Percentiles rank a stretch among this genome's conserved stretches.
These are phyloP conservation scores for Leccinum imitatum DNA, from an alignment of 768 basidiomycete genomes.

Conservation along the genomic window DNA sequence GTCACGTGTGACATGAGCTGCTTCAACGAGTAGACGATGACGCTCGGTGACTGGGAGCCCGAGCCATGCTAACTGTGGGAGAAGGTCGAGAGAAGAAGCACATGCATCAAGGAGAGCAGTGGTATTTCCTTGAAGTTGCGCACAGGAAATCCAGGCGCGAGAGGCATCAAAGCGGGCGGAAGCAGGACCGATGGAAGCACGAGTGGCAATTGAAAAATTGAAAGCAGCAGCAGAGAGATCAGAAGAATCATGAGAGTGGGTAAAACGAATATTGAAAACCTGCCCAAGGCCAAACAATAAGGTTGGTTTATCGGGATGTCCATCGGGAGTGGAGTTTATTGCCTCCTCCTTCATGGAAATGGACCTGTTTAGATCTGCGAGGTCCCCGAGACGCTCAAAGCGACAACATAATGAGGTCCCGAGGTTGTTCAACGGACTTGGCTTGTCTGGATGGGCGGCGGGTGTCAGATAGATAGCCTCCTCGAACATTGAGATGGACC, in stretches of 20 bases:
- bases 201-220: not conserved
- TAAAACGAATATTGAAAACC: not conserved
- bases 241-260: not conserved
- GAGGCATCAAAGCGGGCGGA: not conserved
- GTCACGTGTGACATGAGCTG: not conserved
- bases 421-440: too few relatives aligned
- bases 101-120: not conserved
- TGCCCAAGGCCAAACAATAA: too few relatives aligned
- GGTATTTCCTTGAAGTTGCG: not conserved
- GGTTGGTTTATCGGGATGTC: too few relatives aligned
- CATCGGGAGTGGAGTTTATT: too few relatives aligned
- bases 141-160: not conserved
- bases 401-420: too few relatives aligned
- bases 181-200: not conserved
- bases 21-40: not conserved
- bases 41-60: not conserved
- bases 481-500: too few relatives aligned
- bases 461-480: too few relatives aligned
- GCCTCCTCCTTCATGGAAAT: not conserved
- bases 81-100: not conserved
- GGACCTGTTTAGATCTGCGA: not conserved
- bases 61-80: not conserved
- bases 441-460: too few relatives aligned
- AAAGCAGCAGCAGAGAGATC: not conserved
- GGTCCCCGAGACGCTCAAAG: not conserved